Percentiles rank a stretch among this genome's conserved stretches.
These are phyloP conservation scores for Starmerella stellata DNA, from an alignment of 805 yeast species.

Conservation along the genomic window DNA sequence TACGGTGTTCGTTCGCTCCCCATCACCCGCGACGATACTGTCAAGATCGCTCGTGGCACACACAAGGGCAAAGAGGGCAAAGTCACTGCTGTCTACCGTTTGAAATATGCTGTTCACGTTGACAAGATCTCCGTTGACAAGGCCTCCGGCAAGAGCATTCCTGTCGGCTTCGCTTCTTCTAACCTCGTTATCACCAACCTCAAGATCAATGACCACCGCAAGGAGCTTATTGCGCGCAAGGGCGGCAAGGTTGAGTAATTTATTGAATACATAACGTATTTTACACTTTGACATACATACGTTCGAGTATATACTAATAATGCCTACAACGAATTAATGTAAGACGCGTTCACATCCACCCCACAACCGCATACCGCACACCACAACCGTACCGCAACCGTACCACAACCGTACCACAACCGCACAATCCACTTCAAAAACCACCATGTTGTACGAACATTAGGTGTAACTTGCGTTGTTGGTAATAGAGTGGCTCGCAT, in stretches of 20 bases:
- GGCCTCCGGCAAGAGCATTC: conserved; percentile 93
- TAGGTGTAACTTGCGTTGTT: too few species aligned
- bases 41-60: conserved; percentile 92
- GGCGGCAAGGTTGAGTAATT: conserved; percentile 73
- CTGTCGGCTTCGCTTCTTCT: conserved; percentile 94
- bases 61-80: conserved; percentile 99
- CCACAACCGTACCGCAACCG: too few species aligned
- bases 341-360: too few species aligned
- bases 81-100: conserved; percentile 95
- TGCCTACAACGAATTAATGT: too few species aligned
- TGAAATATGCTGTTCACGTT: conserved; percentile 88
- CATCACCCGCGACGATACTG: conserved; percentile 94
- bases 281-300: too few species aligned
- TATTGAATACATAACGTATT: not conserved
- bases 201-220: conserved; percentile 97
- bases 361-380: too few species aligned
- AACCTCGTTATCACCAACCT: conserved; percentile 97
- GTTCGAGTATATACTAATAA: too few species aligned
- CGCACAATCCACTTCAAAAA: too few species aligned
- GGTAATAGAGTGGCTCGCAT: too few species aligned
- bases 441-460: too few species aligned
- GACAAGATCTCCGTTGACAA: conserved; percentile 96
- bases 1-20: conserved; percentile 92
- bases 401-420: too few species aligned
- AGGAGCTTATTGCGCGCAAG: conserved; percentile 91